These are phyloP conservation scores for Prunus yedoensis DNA, from an alignment of 331 rosid species.

Conservation along the genomic window DNA sequence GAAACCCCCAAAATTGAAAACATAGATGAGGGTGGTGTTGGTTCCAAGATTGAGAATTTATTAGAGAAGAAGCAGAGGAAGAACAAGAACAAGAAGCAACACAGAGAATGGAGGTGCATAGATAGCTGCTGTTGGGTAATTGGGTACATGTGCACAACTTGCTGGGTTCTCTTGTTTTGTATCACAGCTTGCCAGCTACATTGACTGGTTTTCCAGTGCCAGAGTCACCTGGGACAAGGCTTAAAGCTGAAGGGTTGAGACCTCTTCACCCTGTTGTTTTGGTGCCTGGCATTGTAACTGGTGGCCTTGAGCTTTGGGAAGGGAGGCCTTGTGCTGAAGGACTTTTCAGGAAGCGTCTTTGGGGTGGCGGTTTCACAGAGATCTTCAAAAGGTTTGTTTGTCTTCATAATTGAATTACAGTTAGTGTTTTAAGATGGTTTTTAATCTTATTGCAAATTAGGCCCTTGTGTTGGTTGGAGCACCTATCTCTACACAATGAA, in stretches of 20 bases:
- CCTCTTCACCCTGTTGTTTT: slow-evolving; percentile 70
- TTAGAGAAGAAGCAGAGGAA: slow-evolving; percentile 19
- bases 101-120: slow-evolving; percentile 49
- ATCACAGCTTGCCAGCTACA: slow-evolving; percentile 35
- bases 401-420: neutral
- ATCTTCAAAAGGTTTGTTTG: slow-evolving; percentile 57
- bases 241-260: slow-evolving; percentile 49
- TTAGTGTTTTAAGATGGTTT: neutral
- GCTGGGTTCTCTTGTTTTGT: slow-evolving; percentile 66
- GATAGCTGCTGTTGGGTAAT: slow-evolving; percentile 57
- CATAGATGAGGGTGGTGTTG: slow-evolving; percentile 6
- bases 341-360: slow-evolving; percentile 58
- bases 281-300: slow-evolving; percentile 71
- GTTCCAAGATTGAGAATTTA: neutral
- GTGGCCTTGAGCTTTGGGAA: slow-evolving; percentile 87
- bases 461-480: slow-evolving; percentile 82
- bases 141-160: slow-evolving; percentile 57
- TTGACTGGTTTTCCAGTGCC: slow-evolving; percentile 43
- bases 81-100: slow-evolving; percentile 20
- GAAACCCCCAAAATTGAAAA: slow-evolving; percentile 14
- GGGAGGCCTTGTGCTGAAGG: slow-evolving; percentile 74
- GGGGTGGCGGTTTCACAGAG: slow-evolving; percentile 68
- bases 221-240: slow-evolving; percentile 61
- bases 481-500: slow-evolving; percentile 66
- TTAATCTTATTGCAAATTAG: slow-evolving; percentile 28